phyloP scores from a whole-genome alignment of 108 stramenopile genomes.

The Pseudonitzschia multiseries region DNA sequence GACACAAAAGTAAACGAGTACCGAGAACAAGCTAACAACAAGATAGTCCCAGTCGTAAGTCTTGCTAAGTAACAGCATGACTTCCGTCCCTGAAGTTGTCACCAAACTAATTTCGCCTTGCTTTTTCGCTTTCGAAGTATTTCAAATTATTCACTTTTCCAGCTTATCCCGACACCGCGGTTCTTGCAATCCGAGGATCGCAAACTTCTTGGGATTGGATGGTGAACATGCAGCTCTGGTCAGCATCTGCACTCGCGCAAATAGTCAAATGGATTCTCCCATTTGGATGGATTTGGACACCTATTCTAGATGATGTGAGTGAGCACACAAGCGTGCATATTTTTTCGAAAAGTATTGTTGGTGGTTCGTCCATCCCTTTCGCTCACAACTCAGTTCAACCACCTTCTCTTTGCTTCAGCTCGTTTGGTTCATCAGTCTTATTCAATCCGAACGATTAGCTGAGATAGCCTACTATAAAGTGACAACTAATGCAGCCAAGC shows the following conservation, averaged over 20 bases:
- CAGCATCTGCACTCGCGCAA: constrained; percentile 63
- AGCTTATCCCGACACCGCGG: constrained; percentile 21
- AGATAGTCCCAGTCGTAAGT: background rate
- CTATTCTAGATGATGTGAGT: constrained; percentile 46
- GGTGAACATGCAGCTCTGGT: constrained; percentile 75
- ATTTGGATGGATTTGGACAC: constrained; percentile 61
- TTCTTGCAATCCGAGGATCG: constrained; percentile 78
- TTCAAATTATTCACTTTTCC: constrained; percentile 20
- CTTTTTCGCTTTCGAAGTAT: background rate
- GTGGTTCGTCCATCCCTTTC: background rate
- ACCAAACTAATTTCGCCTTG: background rate
- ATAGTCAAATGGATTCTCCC: constrained; percentile 57
- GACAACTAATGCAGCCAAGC: constrained; percentile 39
- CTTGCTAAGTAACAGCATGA: background rate
- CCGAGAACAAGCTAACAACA: constrained; percentile 5
- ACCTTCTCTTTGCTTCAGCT: background rate
- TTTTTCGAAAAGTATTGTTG: background rate
- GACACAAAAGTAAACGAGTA: constrained; percentile 45
- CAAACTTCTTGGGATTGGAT: constrained; percentile 69
- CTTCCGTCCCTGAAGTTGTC: background rate
- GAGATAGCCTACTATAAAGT: constrained; percentile 49
- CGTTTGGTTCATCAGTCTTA: constrained; percentile 9
- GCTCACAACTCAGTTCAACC: background rate
- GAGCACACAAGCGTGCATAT: background rate
- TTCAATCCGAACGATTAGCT: constrained; percentile 15